A percentile compares a stretch with the other conserved stretches of the same genome.
Evolutionary conservation across 202 grass and related monocot genomes (phyloP).

Genomic region (Cymbopogon flexuosus): DNA sequence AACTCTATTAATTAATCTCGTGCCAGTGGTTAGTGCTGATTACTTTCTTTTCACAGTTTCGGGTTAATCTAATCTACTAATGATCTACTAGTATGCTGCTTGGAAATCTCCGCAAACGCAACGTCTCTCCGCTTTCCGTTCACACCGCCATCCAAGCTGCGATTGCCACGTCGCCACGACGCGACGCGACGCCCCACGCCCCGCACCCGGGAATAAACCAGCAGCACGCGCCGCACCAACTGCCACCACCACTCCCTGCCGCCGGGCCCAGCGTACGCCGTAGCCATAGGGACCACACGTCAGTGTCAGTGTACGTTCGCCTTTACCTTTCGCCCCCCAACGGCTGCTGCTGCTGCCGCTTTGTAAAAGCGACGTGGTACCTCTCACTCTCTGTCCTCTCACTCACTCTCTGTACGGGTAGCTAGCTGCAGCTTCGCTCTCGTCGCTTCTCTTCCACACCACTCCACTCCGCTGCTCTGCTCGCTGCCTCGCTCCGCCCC

Average conservation of each 20-base stretch:
- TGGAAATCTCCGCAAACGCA: slow-evolving; percentile 7
- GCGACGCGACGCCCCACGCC: slow-evolving; percentile 15
- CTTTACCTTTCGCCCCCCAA: neutral
- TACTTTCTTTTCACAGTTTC: neutral
- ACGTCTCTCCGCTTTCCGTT: neutral
- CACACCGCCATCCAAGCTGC: no score
- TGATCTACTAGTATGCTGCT: no score
- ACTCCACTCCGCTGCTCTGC: neutral
- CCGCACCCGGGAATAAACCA: neutral
- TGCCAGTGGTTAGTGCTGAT: neutral
- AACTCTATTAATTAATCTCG: neutral
- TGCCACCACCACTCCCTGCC: neutral
- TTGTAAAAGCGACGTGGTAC: slow-evolving; percentile 36
- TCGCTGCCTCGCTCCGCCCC: neutral
- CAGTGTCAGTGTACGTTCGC: neutral
- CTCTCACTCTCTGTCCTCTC: slow-evolving; percentile 7
- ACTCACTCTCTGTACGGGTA: neutral
- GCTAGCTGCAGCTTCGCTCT: slow-evolving; percentile 19
- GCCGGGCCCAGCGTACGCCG: neutral
- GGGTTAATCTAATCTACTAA: neutral
- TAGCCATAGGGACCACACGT: fast-evolving
- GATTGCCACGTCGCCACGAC: neutral
- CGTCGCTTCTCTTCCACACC: neutral
- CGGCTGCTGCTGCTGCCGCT: slow-evolving; percentile 3
- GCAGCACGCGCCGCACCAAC: neutral